phyloP scores from a whole-genome alignment of 371 early-diverging fungal species.

The Nosema muscidifuracis region DNA sequence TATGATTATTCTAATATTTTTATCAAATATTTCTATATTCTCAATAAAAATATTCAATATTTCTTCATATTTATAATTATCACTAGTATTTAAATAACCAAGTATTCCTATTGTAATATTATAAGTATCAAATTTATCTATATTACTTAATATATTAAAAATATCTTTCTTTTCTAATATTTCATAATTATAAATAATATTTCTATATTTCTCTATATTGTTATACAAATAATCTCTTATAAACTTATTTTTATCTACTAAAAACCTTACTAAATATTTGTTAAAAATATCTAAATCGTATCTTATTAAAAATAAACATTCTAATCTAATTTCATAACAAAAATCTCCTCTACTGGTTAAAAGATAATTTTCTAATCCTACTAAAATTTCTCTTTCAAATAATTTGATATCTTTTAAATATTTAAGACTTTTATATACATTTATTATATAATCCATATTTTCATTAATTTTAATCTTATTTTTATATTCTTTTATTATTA shows the following conservation, averaged over 20 bases:
- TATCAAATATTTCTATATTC: neutral
- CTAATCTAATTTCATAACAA: constrained; percentile 7
- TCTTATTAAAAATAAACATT: constrained; percentile 3
- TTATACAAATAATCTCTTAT: constrained; percentile 21
- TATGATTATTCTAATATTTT: neutral
- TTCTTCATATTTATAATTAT: neutral
- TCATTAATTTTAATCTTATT: neutral
- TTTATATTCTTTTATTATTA: constrained; percentile 2
- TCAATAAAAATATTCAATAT: neutral
- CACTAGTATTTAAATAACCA: neutral
- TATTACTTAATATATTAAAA: neutral
- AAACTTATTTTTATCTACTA: constrained; percentile 37
- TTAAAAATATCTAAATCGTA: neutral
- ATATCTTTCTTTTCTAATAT: neutral
- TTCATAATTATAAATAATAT: neutral
- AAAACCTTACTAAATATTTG: constrained; percentile 32
- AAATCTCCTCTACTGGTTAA: constrained; percentile 26
- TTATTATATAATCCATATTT: constrained; percentile 8
- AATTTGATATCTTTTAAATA: neutral
- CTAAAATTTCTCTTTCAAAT: constrained; percentile 13
- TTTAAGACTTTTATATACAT: constrained; percentile 5
- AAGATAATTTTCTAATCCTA: constrained; percentile 36
- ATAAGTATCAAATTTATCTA: neutral
- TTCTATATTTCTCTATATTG: neutral
- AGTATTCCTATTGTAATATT: neutral